These are phyloP conservation scores for Iris macrosiphon DNA, from an alignment of 106 monocot species.

Conservation along the genomic window DNA sequence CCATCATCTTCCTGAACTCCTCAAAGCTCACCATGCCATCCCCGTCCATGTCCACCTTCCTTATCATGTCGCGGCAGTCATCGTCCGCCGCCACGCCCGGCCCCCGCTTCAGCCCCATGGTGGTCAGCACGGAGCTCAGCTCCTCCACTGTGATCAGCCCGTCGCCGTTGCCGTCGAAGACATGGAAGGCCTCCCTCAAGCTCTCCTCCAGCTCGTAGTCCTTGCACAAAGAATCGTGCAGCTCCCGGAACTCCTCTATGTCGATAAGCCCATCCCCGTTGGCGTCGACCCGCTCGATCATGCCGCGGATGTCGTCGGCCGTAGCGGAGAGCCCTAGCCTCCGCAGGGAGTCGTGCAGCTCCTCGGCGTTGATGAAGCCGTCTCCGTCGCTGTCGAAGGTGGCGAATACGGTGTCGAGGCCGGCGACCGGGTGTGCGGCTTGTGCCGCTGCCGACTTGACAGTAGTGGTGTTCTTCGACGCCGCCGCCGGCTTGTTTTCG, in stretches of 20 bases:
- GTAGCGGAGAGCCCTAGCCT: constrained; percentile 21
- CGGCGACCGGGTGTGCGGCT: neutral
- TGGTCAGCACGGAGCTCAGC: constrained; percentile 25
- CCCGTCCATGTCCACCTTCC: constrained; percentile 51
- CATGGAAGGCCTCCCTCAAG: constrained; percentile 44
- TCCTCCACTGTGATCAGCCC: constrained; percentile 59
- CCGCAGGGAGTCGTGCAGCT: constrained; percentile 34
- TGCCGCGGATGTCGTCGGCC: constrained; percentile 15
- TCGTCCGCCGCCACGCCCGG: constrained; percentile 20
- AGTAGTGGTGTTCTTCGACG: neutral
- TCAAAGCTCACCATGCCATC: constrained; percentile 65
- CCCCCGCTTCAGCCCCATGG: constrained; percentile 32
- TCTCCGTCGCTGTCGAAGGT: constrained; percentile 47
- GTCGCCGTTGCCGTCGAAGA: constrained; percentile 52
- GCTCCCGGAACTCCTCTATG: constrained; percentile 34
- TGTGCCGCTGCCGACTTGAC: neutral
- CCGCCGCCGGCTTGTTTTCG: no score
- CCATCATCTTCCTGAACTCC: constrained; percentile 81
- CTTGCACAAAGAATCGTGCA: constrained; percentile 24
- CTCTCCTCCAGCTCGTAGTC: constrained; percentile 19
- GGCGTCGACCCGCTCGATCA: constrained; percentile 32
- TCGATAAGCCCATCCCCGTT: constrained; percentile 53
- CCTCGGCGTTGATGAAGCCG: constrained; percentile 41
- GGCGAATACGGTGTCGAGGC: constrained; percentile 24
- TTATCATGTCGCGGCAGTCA: constrained; percentile 52